A percentile compares a stretch with the other conserved stretches of the same genome.
phyloP scores from a whole-genome alignment of 2,329 filamentous ascomycete species.

The Arthroderma sp. region DNA sequence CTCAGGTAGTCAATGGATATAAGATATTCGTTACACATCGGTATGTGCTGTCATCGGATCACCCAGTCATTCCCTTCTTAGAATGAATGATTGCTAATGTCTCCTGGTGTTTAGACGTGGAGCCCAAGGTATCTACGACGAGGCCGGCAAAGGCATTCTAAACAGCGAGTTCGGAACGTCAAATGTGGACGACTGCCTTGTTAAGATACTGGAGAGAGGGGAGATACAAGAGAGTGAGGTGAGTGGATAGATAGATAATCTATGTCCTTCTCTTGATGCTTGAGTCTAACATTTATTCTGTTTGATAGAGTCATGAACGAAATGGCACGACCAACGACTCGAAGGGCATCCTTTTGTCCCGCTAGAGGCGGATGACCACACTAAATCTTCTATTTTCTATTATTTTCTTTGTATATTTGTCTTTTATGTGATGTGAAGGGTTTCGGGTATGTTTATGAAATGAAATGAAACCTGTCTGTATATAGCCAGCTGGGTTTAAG shows the following conservation, averaged over 20 bases:
- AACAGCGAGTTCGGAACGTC: slow-evolving; percentile 79
- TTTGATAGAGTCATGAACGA: slow-evolving; percentile 18
- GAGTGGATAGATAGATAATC: slow-evolving; percentile 17
- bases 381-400: too few relatives aligned
- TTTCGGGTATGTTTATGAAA: not conserved
- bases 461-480: not conserved
- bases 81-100: slow-evolving; percentile 1
- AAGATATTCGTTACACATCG: slow-evolving; percentile 83
- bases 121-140: slow-evolving; percentile 64
- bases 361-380: slow-evolving; percentile 1
- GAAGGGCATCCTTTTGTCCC: slow-evolving; percentile 12
- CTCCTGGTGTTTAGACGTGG: slow-evolving; percentile 53
- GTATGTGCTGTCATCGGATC: slow-evolving; percentile 42
- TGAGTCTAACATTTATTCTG: slow-evolving; percentile 6
- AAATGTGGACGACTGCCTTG: slow-evolving; percentile 67
- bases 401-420: too few relatives aligned
- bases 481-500: not conserved
- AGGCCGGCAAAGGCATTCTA: slow-evolving; percentile 59
- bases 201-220: slow-evolving; percentile 67
- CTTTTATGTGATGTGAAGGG: not conserved
- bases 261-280: not conserved
- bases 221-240: slow-evolving; percentile 50
- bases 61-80: not conserved
- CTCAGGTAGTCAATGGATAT: slow-evolving; percentile 75
- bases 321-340: slow-evolving; percentile 20